These are phyloP conservation scores for Saccharomycopsis phalli DNA, from an alignment of 1,139 yeast species.

Conservation along the genomic window DNA sequence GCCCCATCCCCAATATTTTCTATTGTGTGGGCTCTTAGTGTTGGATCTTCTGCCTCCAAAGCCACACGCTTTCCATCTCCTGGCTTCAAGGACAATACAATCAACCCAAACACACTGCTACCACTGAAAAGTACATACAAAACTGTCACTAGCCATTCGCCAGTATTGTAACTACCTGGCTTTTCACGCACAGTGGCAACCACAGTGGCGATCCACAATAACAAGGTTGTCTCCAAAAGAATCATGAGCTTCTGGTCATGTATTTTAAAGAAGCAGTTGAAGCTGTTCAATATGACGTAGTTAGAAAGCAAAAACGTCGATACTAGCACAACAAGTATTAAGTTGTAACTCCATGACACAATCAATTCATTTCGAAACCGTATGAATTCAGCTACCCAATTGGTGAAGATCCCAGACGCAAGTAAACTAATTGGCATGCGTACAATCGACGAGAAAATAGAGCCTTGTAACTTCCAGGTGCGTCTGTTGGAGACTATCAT, in stretches of 20 bases:
- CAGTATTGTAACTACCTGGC: constrained; percentile 47
- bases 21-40: constrained; percentile 3
- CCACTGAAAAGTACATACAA: constrained; percentile 43
- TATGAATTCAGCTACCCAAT: constrained; percentile 31
- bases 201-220: constrained; percentile 49
- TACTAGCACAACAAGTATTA: constrained; percentile 40
- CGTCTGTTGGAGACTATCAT: constrained; percentile 37
- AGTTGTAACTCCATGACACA: constrained; percentile 46
- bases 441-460: constrained; percentile 35
- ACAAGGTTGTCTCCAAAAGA: constrained; percentile 46
- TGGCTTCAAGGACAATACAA: constrained; percentile 29
- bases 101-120: constrained; percentile 48
- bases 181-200: constrained; percentile 39
- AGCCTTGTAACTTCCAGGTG: constrained; percentile 40
- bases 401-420: constrained; percentile 34
- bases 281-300: constrained; percentile 45
- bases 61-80: not conserved
- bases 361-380: constrained; percentile 43
- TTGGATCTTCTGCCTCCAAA: constrained; percentile 1
- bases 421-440: constrained; percentile 45
- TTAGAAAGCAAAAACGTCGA: constrained; percentile 44
- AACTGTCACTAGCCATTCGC: constrained; percentile 46
- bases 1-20: constrained; percentile 12
- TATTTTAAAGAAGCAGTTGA: constrained; percentile 44
- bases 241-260: constrained; percentile 65